phyloP scores from a whole-genome alignment of 2,329 filamentous ascomycete genomes.

The Stemphylium beticola region DNA sequence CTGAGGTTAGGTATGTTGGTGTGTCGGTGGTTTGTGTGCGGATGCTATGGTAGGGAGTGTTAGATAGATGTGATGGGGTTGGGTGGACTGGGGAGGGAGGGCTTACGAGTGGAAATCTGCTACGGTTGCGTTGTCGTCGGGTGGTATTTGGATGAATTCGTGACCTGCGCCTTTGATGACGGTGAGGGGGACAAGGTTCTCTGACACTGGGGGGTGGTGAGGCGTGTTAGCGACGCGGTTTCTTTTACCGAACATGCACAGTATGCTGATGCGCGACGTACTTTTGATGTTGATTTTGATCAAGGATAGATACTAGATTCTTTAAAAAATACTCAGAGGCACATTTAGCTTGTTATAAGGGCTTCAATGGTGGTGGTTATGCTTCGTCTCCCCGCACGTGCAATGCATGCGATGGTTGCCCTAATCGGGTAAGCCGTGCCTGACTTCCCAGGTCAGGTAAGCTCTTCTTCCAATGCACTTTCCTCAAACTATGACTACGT shows the following conservation, averaged over 20 bases:
- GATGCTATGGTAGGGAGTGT: conserved; percentile 7
- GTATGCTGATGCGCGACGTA: too few species aligned
- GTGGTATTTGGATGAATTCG: conserved; percentile 23
- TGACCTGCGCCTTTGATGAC: conserved; percentile 31
- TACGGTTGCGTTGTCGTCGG: conserved; percentile 26
- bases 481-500: too few species aligned
- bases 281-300: too few species aligned
- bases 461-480: not conserved
- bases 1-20: conserved; percentile 24
- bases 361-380: not conserved
- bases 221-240: not conserved
- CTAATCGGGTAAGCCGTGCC: conserved; percentile 21
- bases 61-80: not conserved
- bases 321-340: too few species aligned
- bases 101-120: conserved; percentile 28
- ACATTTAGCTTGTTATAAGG: too few species aligned
- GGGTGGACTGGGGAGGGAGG: not conserved
- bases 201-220: conserved; percentile 7
- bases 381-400: not conserved
- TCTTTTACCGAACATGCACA: not conserved
- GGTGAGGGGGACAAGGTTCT: conserved; percentile 25
- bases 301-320: too few species aligned
- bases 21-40: conserved; percentile 21
- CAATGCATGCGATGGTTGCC: conserved; percentile 17
- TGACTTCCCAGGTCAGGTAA: conserved; percentile 17